Conservation (phyloP, 768 basidiomycete genomes). For the Trametes gibbosa region DNA sequence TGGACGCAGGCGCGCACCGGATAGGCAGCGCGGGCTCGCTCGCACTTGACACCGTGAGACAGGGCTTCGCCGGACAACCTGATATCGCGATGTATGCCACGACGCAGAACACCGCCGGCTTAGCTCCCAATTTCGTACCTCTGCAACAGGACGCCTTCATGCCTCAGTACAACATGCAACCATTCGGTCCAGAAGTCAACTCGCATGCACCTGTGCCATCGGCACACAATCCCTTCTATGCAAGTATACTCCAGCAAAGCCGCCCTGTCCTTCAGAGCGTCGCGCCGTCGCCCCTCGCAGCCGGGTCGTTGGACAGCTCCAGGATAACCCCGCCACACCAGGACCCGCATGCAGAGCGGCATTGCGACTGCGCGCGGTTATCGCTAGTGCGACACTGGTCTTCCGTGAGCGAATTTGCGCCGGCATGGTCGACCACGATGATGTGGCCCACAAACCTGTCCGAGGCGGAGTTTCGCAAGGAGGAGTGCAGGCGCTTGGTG, state of each 20-base stretch:
- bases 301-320: neutral
- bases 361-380: slow-evolving; percentile 6
- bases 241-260: neutral
- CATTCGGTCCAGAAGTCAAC: neutral
- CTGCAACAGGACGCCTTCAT: no score
- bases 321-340: slow-evolving; percentile 17
- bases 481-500: slow-evolving; percentile 13
- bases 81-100: neutral
- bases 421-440: slow-evolving; percentile 6
- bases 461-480: slow-evolving; percentile 12
- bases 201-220: neutral
- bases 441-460: slow-evolving; percentile 14
- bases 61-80: neutral
- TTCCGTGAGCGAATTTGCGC: slow-evolving; percentile 9
- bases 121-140: neutral
- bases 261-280: neutral
- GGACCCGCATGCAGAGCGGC: neutral
- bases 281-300: neutral
- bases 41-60: slow-evolving; percentile 11
- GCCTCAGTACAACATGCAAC: neutral
- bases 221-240: neutral
- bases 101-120: neutral
- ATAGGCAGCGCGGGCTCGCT: slow-evolving; percentile 38
- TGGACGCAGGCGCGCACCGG: slow-evolving; percentile 34
- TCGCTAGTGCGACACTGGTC: slow-evolving; percentile 7